Evolutionary conservation across 1,284 basidiomycete species (phyloP).

Genomic region (Volvariella volvacea): DNA sequence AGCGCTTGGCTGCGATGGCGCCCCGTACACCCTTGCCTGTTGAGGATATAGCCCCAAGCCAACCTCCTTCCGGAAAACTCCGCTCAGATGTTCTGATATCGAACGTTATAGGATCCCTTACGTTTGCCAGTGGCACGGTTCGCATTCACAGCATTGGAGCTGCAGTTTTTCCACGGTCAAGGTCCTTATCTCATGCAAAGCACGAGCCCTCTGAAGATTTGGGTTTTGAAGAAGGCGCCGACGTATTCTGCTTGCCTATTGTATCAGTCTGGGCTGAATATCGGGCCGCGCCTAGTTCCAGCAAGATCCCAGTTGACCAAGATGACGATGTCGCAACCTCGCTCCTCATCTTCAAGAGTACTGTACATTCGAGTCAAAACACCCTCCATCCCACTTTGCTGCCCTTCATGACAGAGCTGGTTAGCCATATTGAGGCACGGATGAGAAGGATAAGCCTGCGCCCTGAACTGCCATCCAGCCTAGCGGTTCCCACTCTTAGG

Average conservation of each 20-base stretch:
- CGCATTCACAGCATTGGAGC: constrained; percentile 50
- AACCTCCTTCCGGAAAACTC: constrained; percentile 21
- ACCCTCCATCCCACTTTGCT: constrained; percentile 74
- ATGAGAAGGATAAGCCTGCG: constrained; percentile 40
- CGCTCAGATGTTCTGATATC: constrained; percentile 40
- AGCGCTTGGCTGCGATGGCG: constrained; percentile 45
- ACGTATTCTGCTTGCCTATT: constrained; percentile 69
- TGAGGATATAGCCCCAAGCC: constrained; percentile 16
- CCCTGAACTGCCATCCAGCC: constrained; percentile 12
- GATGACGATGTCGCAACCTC: constrained; percentile 22
- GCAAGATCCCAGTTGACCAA: constrained; percentile 30
- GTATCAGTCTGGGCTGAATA: constrained; percentile 85
- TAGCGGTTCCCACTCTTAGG: constrained; percentile 11
- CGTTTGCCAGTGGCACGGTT: constrained; percentile 78
- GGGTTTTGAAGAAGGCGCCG: constrained; percentile 44
- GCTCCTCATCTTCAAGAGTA: constrained; percentile 66
- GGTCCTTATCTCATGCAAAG: constrained; percentile 27
- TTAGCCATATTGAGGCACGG: constrained; percentile 56
- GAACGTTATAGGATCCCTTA: constrained; percentile 66
- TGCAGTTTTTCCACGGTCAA: constrained; percentile 25
- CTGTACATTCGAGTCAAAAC: constrained; percentile 84
- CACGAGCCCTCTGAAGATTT: no score
- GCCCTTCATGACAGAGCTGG: constrained; percentile 75
- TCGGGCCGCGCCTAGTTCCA: constrained; percentile 43
- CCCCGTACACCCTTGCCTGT: constrained; percentile 34